A percentile compares a stretch with the other conserved stretches of the same genome.
Evolutionary conservation across 2,329 filamentous ascomycete genomes (phyloP).

Genomic region (Ophiostoma montium): DNA sequence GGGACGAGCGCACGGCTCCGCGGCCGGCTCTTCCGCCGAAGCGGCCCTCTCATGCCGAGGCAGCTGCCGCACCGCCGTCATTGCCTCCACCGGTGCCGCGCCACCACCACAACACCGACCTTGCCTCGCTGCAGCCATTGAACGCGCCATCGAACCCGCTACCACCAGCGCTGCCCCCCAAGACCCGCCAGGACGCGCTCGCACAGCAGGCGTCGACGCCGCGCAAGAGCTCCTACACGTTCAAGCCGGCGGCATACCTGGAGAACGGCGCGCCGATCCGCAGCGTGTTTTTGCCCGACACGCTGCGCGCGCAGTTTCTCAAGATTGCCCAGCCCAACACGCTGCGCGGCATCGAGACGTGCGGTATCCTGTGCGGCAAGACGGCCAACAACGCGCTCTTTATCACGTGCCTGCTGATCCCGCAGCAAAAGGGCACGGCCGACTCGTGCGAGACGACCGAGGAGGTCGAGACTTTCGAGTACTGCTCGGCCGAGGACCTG

Average conservation of each 20-base stretch:
- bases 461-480: conserved; percentile 72
- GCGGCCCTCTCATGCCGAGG: conserved; percentile 10
- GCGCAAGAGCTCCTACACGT: conserved; percentile 51
- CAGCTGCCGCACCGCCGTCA: neutral
- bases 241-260: conserved; percentile 72
- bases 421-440: conserved; percentile 75
- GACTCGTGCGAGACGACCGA: conserved; percentile 95
- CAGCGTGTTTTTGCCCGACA: conserved; percentile 70
- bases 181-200: conserved; percentile 1
- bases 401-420: conserved; percentile 75
- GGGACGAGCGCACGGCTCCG: conserved; percentile 12
- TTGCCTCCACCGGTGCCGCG: neutral
- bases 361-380: conserved; percentile 84
- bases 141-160: conserved; percentile 7
- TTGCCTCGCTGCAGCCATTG: conserved; percentile 1
- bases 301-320: conserved; percentile 62
- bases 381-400: conserved; percentile 88
- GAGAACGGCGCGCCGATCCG: conserved; percentile 81
- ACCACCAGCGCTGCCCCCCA: conserved; percentile 16
- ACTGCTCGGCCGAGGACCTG: conserved; percentile 70
- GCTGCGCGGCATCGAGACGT: conserved; percentile 72
- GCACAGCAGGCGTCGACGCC: neutral
- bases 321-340: conserved; percentile 65
- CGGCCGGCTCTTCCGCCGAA: conserved; percentile 25
- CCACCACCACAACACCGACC: neutral